Evolutionary conservation across 1,139 yeast genomes (phyloP).

Genomic region (Suhomyces kunorum): DNA sequence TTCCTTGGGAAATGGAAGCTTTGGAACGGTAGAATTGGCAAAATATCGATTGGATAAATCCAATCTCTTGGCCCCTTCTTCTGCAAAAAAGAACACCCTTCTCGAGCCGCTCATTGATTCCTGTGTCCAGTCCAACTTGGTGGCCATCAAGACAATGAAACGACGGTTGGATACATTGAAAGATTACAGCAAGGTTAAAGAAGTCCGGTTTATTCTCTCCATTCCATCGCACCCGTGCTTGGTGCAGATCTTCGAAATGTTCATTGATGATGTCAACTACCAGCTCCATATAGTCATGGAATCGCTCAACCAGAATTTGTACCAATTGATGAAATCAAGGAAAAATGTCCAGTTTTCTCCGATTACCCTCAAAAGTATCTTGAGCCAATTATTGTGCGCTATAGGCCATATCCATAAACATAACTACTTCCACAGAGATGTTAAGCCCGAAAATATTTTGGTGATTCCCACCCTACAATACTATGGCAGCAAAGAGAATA

Average conservation of each 20-base stretch:
- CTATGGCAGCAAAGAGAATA: slow-evolving; percentile 45
- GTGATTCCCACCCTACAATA: slow-evolving; percentile 59
- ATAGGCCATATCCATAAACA: slow-evolving; percentile 77
- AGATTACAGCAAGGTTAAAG: slow-evolving; percentile 70
- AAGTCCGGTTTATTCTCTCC: slow-evolving; percentile 66
- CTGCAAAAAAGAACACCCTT: slow-evolving; percentile 42
- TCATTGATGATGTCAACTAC: slow-evolving; percentile 59
- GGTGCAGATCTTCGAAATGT: slow-evolving; percentile 74
- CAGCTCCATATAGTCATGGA: slow-evolving; percentile 87
- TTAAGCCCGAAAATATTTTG: slow-evolving; percentile 76
- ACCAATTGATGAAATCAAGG: slow-evolving; percentile 67
- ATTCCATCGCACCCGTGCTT: slow-evolving; percentile 73
- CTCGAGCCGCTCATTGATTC: slow-evolving; percentile 44
- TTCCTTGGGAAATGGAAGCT: slow-evolving; percentile 72
- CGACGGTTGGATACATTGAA: slow-evolving; percentile 47
- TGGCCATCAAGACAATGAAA: slow-evolving; percentile 85
- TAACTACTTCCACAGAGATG: slow-evolving; percentile 83
- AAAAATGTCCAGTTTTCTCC: slow-evolving; percentile 53
- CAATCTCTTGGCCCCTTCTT: slow-evolving; percentile 9
- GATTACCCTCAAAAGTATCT: slow-evolving; percentile 61
- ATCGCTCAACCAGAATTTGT: slow-evolving; percentile 77
- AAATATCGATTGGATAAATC: slow-evolving; percentile 30
- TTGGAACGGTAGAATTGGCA: slow-evolving; percentile 72
- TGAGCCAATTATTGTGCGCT: slow-evolving; percentile 73
- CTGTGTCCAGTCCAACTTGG: slow-evolving; percentile 36